Evolutionary conservation across 192 early-diverging fungal species (phyloP).

Genomic region (Thamnidium elegans): DNA sequence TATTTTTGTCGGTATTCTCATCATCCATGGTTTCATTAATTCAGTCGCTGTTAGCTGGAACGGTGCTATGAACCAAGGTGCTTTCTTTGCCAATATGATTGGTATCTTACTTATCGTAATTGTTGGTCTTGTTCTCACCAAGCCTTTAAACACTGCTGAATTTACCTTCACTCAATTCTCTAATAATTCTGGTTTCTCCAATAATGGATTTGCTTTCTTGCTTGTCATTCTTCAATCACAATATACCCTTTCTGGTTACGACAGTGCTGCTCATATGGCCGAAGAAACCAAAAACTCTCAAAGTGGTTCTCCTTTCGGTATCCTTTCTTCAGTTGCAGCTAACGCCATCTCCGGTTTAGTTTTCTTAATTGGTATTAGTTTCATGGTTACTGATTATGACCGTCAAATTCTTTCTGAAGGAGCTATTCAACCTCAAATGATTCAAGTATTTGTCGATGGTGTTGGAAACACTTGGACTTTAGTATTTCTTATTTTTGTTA

Average conservation of each 20-base stretch:
- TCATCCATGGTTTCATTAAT: constrained; percentile 52
- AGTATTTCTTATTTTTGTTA: constrained; percentile 45
- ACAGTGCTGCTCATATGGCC: constrained; percentile 38
- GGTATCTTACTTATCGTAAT: constrained; percentile 36
- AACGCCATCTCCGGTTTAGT: constrained; percentile 39
- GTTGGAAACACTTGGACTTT: constrained; percentile 45
- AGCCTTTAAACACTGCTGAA: constrained; percentile 16
- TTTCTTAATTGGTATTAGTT: constrained; percentile 45
- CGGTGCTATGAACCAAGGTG: constrained; percentile 45
- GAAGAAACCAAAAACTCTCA: constrained; percentile 53
- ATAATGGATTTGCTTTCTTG: constrained; percentile 47
- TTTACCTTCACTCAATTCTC: constrained; percentile 30
- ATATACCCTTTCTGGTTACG: constrained; percentile 57
- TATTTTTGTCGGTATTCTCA: constrained; percentile 49
- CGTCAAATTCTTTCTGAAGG: constrained; percentile 29
- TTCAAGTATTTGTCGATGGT: constrained; percentile 47
- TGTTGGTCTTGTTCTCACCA: constrained; percentile 28
- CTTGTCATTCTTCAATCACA: constrained; percentile 51
- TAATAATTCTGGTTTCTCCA: constrained; percentile 50
- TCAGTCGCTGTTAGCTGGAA: constrained; percentile 44
- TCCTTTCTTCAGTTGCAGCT: constrained; percentile 41
- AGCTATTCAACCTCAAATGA: constrained; percentile 40
- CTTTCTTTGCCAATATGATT: constrained; percentile 36
- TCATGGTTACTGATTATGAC: constrained; percentile 41
- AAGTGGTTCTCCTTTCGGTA: constrained; percentile 45